Evolutionary conservation across 257 asterid species (phyloP).

Genomic region (Plantago ovata): DNA sequence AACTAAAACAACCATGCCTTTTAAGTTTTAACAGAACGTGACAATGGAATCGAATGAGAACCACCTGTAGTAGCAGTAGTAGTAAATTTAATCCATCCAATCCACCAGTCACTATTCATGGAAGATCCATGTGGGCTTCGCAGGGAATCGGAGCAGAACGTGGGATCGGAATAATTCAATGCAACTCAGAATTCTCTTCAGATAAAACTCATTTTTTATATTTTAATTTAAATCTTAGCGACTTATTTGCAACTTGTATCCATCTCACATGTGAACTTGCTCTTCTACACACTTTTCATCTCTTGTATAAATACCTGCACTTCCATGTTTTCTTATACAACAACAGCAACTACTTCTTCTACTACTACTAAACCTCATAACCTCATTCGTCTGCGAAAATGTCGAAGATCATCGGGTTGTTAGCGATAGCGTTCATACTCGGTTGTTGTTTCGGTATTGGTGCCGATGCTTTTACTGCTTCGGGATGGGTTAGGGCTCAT

Average conservation of each 20-base stretch:
- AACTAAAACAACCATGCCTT: no score
- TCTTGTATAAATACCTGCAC: constrained; percentile 24
- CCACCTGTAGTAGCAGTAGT: not conserved
- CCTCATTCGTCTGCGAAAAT: constrained; percentile 9
- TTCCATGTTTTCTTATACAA: constrained; percentile 1
- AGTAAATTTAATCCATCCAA: constrained; percentile 29
- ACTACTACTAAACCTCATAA: not conserved
- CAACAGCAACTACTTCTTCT: not conserved
- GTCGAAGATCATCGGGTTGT: constrained; percentile 14
- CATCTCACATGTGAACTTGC: constrained; percentile 28
- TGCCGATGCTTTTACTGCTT: constrained; percentile 34
- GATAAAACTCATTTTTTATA: constrained; percentile 17
- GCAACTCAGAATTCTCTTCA: constrained; percentile 17
- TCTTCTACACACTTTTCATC: not conserved
- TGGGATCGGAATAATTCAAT: constrained; percentile 51
- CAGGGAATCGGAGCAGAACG: constrained; percentile 36
- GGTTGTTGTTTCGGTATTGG: constrained; percentile 24
- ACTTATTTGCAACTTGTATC: constrained; percentile 11
- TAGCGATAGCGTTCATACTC: constrained; percentile 4
- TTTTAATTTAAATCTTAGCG: not conserved
- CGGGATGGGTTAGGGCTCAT: constrained; percentile 45
- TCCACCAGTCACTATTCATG: constrained; percentile 16
- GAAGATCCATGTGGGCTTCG: constrained; percentile 47
- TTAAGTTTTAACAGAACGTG: no score
- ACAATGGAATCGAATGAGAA: no score